phyloP scores from a whole-genome alignment of 2,329 filamentous ascomycete genomes.

The Parastagonospora nodorum region DNA sequence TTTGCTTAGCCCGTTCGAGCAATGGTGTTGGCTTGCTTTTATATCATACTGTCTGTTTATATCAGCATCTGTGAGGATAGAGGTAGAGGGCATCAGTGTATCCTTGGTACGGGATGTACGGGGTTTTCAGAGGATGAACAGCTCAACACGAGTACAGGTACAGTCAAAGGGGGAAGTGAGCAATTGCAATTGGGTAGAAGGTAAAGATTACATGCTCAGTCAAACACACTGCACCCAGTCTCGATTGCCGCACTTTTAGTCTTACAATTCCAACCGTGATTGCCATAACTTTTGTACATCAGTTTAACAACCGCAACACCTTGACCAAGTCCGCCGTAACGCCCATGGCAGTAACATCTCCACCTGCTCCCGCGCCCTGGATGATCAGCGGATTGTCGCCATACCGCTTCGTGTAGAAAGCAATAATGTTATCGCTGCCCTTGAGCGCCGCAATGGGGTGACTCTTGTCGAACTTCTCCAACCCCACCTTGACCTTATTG shows the following conservation, averaged over 20 bases:
- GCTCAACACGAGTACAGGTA: too few species aligned
- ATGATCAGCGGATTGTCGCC: slow-evolving; percentile 89
- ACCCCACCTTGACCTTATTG: slow-evolving; percentile 84
- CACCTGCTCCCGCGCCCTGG: slow-evolving; percentile 91
- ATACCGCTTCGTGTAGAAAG: slow-evolving; percentile 96
- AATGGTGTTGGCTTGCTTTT: too few species aligned
- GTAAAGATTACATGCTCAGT: too few species aligned
- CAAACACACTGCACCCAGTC: too few species aligned
- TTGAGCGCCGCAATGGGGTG: slow-evolving; percentile 93
- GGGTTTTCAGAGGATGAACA: too few species aligned
- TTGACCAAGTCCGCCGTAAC: slow-evolving; percentile 94
- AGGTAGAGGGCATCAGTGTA: too few species aligned
- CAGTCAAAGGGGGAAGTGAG: too few species aligned
- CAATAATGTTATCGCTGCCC: slow-evolving; percentile 98
- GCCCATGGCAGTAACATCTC: slow-evolving; percentile 96
- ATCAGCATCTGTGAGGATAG: too few species aligned
- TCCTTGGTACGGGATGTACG: too few species aligned
- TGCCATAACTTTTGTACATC: neutral
- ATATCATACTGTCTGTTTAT: too few species aligned
- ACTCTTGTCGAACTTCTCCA: slow-evolving; percentile 81
- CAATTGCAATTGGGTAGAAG: too few species aligned
- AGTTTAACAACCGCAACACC: slow-evolving; percentile 74
- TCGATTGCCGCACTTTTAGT: neutral
- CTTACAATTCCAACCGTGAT: neutral
- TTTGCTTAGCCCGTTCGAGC: too few species aligned